Evolutionary conservation across 768 basidiomycete species (phyloP).

Genomic region (Rhodotorula paludigena): DNA sequence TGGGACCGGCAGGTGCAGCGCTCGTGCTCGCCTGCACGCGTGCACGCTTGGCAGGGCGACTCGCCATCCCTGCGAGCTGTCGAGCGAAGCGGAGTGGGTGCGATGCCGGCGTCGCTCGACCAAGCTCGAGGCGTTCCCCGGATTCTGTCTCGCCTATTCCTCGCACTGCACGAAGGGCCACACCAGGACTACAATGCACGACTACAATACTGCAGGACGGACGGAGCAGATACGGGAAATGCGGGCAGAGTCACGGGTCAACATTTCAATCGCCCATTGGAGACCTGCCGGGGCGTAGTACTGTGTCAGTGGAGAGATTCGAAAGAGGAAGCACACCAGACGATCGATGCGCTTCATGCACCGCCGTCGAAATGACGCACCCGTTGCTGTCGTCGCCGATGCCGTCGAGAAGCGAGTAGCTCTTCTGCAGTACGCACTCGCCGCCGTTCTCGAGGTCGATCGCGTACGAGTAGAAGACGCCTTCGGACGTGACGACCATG

Average conservation of each 20-base stretch:
- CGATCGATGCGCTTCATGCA: neutral
- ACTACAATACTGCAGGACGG: too few relatives aligned
- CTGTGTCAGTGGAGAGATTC: neutral
- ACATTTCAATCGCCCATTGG: constrained; percentile 4
- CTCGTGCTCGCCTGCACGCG: neutral
- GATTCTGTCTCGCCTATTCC: too few relatives aligned
- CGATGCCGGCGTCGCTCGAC: too few relatives aligned
- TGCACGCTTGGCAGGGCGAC: constrained; percentile 5
- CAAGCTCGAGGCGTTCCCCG: too few relatives aligned
- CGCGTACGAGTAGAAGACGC: constrained; percentile 89
- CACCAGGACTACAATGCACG: too few relatives aligned
- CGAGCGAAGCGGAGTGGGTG: too few relatives aligned
- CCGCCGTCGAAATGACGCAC: neutral
- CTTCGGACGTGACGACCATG: constrained; percentile 93
- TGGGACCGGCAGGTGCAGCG: neutral
- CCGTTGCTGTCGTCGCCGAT: constrained; percentile 20
- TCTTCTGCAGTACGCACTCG: constrained; percentile 90
- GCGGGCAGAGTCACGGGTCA: neutral
- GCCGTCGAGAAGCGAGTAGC: constrained; percentile 55
- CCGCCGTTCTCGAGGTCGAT: constrained; percentile 95
- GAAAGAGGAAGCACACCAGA: neutral
- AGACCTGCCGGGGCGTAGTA: neutral
- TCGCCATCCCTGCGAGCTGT: neutral
- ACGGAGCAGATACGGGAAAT: too few relatives aligned
- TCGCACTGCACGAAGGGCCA: too few relatives aligned